phyloP scores from a whole-genome alignment of 164 flowering plant species.

The Litsea cubeba region DNA sequence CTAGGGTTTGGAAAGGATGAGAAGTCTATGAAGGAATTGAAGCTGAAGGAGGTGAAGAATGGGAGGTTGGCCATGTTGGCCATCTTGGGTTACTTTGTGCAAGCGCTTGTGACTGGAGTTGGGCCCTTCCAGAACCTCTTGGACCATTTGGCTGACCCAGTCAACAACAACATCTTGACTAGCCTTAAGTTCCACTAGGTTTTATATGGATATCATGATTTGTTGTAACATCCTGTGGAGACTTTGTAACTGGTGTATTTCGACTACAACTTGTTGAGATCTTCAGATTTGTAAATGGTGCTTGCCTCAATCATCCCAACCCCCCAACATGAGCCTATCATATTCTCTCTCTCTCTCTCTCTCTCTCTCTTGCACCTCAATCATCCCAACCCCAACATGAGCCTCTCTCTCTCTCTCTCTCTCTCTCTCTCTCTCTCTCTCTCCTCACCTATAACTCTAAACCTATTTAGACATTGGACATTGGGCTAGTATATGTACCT shows the following conservation, averaged over 20 bases:
- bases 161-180: constrained; percentile 90
- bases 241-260: constrained; percentile 3
- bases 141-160: constrained; percentile 92
- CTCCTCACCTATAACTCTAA: too few species aligned
- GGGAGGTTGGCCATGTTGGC: constrained; percentile 98
- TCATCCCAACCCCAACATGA: too few species aligned
- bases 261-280: not conserved
- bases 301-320: not conserved
- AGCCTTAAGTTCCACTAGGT: constrained; percentile 80
- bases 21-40: constrained; percentile 83
- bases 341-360: constrained; percentile 8
- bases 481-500: not conserved
- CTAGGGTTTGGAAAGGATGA: constrained; percentile 88
- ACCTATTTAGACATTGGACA: too few species aligned
- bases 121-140: constrained; percentile 93
- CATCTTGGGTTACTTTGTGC: constrained; percentile 79
- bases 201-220: not conserved
- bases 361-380: not conserved
- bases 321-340: too few species aligned
- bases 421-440: constrained; percentile 5
- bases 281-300: not conserved
- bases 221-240: constrained; percentile 5
- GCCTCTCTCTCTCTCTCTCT: too few species aligned
- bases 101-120: constrained; percentile 80
- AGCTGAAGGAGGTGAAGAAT: constrained; percentile 92